Evolutionary conservation across 2,329 filamentous ascomycete species (phyloP).

Genomic region (Diaporthe caulivora): DNA sequence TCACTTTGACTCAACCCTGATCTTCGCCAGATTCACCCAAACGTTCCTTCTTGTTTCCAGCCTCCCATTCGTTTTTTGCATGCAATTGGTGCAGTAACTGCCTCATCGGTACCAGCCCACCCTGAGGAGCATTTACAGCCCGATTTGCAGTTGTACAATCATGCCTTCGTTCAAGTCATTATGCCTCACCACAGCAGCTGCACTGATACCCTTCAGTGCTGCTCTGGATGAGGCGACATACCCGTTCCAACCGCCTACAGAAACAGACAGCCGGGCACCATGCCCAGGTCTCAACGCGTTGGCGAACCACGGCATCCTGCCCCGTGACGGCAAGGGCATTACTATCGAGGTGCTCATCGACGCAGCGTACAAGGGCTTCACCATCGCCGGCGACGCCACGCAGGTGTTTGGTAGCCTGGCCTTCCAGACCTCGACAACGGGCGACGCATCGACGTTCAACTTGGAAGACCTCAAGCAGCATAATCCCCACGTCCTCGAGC

Average conservation of each 20-base stretch:
- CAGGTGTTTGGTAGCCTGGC: constrained; percentile 12
- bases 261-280: constrained; percentile 23
- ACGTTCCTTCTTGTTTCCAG: neutral
- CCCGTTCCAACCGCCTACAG: constrained; percentile 21
- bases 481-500: constrained; percentile 23
- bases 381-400: neutral
- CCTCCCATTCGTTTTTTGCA: neutral
- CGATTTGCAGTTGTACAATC: no score
- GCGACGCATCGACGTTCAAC: constrained; percentile 29
- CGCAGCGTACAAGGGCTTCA: constrained; percentile 8
- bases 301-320: constrained; percentile 31
- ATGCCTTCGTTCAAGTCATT: constrained; percentile 25
- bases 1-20: neutral
- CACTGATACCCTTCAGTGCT: neutral
- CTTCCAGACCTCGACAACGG: constrained; percentile 23
- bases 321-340: constrained; percentile 31
- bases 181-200: constrained; percentile 1
- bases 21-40: neutral
- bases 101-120: no score
- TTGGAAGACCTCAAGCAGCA: constrained; percentile 32
- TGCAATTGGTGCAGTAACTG: no score
- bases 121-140: no score
- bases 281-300: constrained; percentile 31
- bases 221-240: constrained; percentile 29
- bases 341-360: neutral